phyloP scores from a whole-genome alignment of 1,284 basidiomycete species.

The Serendipita sp. region DNA sequence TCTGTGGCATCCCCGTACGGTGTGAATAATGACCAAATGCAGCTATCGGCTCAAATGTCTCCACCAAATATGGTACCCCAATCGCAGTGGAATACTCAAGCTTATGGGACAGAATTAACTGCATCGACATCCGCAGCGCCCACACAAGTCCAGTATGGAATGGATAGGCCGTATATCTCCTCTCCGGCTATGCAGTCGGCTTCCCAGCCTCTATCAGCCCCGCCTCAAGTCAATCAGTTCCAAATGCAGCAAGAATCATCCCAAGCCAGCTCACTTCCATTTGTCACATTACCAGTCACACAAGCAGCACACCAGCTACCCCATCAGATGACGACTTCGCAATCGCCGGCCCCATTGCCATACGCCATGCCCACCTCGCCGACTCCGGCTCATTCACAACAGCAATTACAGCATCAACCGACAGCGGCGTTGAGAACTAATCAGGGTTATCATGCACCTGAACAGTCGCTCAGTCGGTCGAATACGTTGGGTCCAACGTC shows the following conservation, averaged over 20 bases:
- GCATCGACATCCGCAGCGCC: not conserved
- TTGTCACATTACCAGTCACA: slow-evolving; percentile 12
- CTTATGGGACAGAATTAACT: not conserved
- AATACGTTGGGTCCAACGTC: not conserved
- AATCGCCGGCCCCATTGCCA: slow-evolving; percentile 9
- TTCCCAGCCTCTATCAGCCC: slow-evolving; percentile 13
- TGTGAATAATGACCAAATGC: not conserved
- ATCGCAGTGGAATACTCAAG: not conserved
- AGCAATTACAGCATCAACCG: not conserved
- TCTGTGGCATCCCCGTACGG: not conserved
- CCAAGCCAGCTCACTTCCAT: slow-evolving; percentile 11
- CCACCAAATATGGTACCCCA: not conserved
- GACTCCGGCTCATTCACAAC: slow-evolving; percentile 9
- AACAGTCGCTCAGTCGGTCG: not conserved
- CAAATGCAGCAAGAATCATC: slow-evolving; percentile 22
- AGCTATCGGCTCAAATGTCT: not conserved
- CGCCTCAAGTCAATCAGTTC: slow-evolving; percentile 19
- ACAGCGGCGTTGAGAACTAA: not conserved
- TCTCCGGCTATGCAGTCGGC: not conserved
- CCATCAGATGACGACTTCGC: slow-evolving; percentile 12
- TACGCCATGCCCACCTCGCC: slow-evolving; percentile 7
- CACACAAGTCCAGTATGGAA: no score
- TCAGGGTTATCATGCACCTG: not conserved
- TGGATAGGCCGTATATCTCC: not conserved
- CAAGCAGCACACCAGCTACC: slow-evolving; percentile 8